phyloP scores from a whole-genome alignment of 352 stramenopile species.

The Globisporangium lucens region DNA sequence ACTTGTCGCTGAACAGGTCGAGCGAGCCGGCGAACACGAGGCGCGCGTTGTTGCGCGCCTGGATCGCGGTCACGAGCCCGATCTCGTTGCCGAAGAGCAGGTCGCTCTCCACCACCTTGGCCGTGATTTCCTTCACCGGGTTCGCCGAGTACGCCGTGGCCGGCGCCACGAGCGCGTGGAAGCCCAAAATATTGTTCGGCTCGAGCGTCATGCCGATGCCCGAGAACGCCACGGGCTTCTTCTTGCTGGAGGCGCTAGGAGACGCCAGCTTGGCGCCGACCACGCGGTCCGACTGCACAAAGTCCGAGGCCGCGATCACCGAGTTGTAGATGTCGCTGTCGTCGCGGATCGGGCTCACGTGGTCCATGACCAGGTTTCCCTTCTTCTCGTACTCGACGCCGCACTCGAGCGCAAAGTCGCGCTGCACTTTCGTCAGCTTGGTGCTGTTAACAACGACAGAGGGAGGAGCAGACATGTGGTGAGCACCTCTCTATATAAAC shows the following conservation, averaged over 20 bases:
- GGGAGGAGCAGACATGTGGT: not conserved
- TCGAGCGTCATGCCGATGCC: constrained; percentile 84
- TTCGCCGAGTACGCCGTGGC: constrained; percentile 80
- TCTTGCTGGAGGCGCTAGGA: constrained; percentile 31
- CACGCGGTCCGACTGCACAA: constrained; percentile 63
- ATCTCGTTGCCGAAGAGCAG: constrained; percentile 75
- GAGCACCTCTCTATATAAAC: not conserved
- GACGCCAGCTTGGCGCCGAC: constrained; percentile 46
- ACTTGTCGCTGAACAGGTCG: constrained; percentile 88
- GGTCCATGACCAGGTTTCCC: constrained; percentile 84
- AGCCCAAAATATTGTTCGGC: constrained; percentile 78
- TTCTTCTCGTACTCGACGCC: constrained; percentile 90
- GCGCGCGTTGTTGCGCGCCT: constrained; percentile 90
- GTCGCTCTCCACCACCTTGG: constrained; percentile 56
- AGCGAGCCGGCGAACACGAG: constrained; percentile 86
- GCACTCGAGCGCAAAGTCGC: constrained; percentile 84
- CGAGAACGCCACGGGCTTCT: constrained; percentile 73
- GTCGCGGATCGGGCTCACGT: constrained; percentile 66
- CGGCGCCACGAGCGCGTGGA: constrained; percentile 77
- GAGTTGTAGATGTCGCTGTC: constrained; percentile 75
- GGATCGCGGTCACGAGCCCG: constrained; percentile 79
- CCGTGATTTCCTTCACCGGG: constrained; percentile 68
- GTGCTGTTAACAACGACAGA: constrained; percentile 20
- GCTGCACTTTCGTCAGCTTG: constrained; percentile 78
- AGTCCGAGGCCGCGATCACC: constrained; percentile 62